Evolutionary conservation across 257 asterid genomes (phyloP).

Genomic region (Rubia yunnanensis): DNA sequence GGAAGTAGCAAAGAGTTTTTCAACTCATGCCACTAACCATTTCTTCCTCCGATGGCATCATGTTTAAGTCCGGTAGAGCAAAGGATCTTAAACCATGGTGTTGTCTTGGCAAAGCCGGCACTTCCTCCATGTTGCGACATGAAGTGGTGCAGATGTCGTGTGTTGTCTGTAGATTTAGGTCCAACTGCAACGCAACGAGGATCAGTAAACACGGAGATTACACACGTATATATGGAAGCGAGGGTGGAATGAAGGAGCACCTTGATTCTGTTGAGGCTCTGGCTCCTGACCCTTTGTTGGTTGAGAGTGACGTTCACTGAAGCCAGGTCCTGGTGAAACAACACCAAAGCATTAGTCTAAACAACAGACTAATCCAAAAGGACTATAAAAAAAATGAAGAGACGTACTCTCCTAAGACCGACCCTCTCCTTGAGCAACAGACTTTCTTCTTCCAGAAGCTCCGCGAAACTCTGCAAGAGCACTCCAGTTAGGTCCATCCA

Average conservation of each 20-base stretch:
- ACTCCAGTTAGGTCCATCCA: neutral
- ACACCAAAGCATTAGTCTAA: neutral
- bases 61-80: conserved; percentile 31
- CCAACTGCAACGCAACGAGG: conserved; percentile 17
- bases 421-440: conserved; percentile 24
- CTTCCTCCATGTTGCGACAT: neutral
- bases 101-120: conserved; percentile 8
- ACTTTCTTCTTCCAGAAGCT: conserved; percentile 32
- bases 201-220: too few species aligned
- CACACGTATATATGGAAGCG: too few species aligned
- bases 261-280: conserved; percentile 29
- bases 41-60: conserved; percentile 28
- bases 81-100: conserved; percentile 6
- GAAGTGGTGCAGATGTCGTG: neutral
- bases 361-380: too few species aligned
- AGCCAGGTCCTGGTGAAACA: conserved; percentile 21
- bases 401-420: conserved; percentile 16
- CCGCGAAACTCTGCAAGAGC: conserved; percentile 14
- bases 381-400: neutral
- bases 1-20: neutral
- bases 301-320: conserved; percentile 17
- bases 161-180: conserved; percentile 20
- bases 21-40: conserved; percentile 7
- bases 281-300: conserved; percentile 23
- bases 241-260: conserved; percentile 5